Evolutionary conservation across 2,329 filamentous ascomycete genomes (phyloP).

Genomic region (Paracoccidioides brasiliensis): DNA sequence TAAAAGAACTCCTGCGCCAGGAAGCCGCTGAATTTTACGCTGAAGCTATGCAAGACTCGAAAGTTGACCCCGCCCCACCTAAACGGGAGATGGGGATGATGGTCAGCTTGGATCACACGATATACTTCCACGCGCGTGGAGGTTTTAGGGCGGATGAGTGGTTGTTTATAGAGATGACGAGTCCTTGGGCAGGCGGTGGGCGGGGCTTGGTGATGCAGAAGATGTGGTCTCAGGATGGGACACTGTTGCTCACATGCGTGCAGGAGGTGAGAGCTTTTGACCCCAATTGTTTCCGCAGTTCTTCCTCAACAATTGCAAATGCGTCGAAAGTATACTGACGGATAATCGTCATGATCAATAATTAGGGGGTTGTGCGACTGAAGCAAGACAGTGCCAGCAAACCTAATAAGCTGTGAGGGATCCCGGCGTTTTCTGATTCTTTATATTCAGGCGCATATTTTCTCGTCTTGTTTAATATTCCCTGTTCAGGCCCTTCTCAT

Average conservation of each 20-base stretch:
- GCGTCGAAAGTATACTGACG: not conserved
- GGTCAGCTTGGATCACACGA: slow-evolving; percentile 39
- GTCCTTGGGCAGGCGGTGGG: slow-evolving; percentile 39
- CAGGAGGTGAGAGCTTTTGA: slow-evolving; percentile 33
- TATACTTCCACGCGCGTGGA: slow-evolving; percentile 39
- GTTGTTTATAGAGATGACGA: slow-evolving; percentile 38
- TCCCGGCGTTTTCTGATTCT: not conserved
- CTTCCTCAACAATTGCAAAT: not conserved
- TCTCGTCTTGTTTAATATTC: not conserved
- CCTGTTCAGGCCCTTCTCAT: too few species aligned
- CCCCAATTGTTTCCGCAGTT: slow-evolving; percentile 2
- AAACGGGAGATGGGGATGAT: slow-evolving; percentile 36
- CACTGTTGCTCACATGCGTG: slow-evolving; percentile 37
- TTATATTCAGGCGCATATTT: not conserved
- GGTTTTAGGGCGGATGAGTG: slow-evolving; percentile 39
- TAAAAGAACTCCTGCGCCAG: slow-evolving; percentile 31
- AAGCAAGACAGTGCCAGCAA: slow-evolving; percentile 26
- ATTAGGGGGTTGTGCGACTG: slow-evolving; percentile 35
- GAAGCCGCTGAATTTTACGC: slow-evolving; percentile 28
- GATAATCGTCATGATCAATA: not conserved
- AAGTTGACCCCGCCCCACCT: slow-evolving; percentile 8
- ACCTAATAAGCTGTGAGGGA: not conserved
- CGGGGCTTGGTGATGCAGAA: slow-evolving; percentile 36
- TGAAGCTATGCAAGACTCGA: slow-evolving; percentile 9
- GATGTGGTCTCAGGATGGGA: slow-evolving; percentile 37